Conservation (phyloP, 75 land plant genomes). For the Adiantum capillusveneris region DNA sequence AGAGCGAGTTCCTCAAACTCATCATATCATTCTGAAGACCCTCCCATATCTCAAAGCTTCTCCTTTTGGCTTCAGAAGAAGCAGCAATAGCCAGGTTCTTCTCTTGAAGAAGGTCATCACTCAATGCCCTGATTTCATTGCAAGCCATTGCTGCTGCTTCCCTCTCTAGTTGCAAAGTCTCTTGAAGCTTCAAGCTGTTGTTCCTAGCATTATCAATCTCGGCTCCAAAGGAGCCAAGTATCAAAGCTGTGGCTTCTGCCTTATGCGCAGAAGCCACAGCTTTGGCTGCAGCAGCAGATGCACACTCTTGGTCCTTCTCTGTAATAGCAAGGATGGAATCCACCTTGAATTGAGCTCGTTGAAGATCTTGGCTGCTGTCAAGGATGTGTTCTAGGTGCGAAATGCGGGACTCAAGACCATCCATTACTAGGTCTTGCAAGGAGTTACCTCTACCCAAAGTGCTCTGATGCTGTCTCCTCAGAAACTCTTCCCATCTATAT, state of each 20-base stretch:
- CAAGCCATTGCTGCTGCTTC: slow-evolving; percentile 10
- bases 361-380: neutral
- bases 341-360: neutral
- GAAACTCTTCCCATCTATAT: slow-evolving; percentile 16
- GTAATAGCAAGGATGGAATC: neutral
- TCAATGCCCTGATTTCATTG: slow-evolving; percentile 12
- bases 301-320: slow-evolving; percentile 5
- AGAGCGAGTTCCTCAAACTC: slow-evolving; percentile 7
- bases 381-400: neutral
- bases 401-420: neutral
- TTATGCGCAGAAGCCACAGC: slow-evolving; percentile 15
- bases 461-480: slow-evolving; percentile 8
- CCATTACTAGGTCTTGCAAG: neutral
- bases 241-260: slow-evolving; percentile 12
- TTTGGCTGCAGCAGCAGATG: slow-evolving; percentile 17
- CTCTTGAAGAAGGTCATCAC: slow-evolving; percentile 8
- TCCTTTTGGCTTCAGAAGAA: slow-evolving; percentile 12
- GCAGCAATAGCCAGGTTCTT: slow-evolving; percentile 8
- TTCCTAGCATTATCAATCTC: slow-evolving; percentile 12
- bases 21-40: slow-evolving; percentile 17
- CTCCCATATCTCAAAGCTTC: slow-evolving; percentile 17
- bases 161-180: slow-evolving; percentile 5
- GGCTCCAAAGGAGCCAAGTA: slow-evolving; percentile 5
- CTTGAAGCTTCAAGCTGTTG: slow-evolving; percentile 16
- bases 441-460: neutral